Conservation (phyloP, 495 filamentous ascomycete genomes). For the Melanomma pulvis-pyrius region DNA sequence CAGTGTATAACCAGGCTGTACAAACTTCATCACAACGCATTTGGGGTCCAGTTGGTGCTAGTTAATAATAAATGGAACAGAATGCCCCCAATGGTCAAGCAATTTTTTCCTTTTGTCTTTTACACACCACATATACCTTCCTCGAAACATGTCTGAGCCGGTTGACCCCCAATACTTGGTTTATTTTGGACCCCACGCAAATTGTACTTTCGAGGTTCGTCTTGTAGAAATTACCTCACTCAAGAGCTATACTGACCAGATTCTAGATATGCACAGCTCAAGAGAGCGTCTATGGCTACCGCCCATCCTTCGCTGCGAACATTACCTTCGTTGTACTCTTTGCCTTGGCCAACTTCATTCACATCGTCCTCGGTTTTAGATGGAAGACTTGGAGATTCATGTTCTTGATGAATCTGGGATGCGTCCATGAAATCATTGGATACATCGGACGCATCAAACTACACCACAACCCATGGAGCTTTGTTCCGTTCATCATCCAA, state of each 20-base stretch:
- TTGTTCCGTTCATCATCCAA: slow-evolving; percentile 54
- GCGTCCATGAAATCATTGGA: slow-evolving; percentile 50
- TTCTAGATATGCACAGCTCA: slow-evolving; percentile 1
- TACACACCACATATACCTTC: not conserved
- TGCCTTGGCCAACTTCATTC: slow-evolving; percentile 36
- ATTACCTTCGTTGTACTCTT: slow-evolving; percentile 17
- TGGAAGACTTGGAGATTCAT: slow-evolving; percentile 45
- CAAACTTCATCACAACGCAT: not conserved
- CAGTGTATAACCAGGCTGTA: not conserved
- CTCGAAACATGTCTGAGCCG: not conserved
- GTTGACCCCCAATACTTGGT: not conserved
- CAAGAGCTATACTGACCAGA: not conserved
- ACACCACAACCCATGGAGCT: slow-evolving; percentile 53
- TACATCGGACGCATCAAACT: slow-evolving; percentile 55
- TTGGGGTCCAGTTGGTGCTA: not conserved
- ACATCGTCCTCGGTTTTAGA: slow-evolving; percentile 46
- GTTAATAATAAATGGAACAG: not conserved
- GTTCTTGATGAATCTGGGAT: slow-evolving; percentile 40
- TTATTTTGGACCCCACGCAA: slow-evolving; percentile 12
- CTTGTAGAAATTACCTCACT: not conserved
- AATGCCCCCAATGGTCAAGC: not conserved
- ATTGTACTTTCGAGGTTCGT: slow-evolving; percentile 7
- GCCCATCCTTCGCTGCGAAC: slow-evolving; percentile 4
- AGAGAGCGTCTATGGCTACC: slow-evolving; percentile 14
- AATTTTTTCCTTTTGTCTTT: not conserved